These are phyloP conservation scores for Colletotrichum sidae DNA, from an alignment of 2,329 filamentous ascomycete genomes.

Conservation along the genomic window DNA sequence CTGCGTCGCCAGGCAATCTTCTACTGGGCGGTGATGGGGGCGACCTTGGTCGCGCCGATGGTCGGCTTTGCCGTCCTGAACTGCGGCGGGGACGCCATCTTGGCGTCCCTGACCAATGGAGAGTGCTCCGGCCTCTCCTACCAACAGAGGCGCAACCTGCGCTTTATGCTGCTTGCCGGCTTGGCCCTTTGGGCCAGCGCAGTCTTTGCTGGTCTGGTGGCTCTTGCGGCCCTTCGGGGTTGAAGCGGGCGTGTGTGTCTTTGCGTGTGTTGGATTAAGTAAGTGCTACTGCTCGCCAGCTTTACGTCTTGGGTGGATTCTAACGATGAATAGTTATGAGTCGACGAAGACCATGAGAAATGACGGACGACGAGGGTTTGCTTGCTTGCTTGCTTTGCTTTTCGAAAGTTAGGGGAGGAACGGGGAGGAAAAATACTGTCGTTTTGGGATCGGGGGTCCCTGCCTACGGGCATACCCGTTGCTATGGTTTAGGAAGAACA, in stretches of 20 bases:
- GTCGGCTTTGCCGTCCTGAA: slow-evolving; percentile 15
- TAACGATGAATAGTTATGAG: not conserved
- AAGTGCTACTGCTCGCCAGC: not conserved
- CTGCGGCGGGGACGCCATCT: slow-evolving; percentile 7
- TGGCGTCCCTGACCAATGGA: slow-evolving; percentile 20
- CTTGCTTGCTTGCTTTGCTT: not conserved
- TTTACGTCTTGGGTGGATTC: not conserved
- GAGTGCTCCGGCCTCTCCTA: slow-evolving; percentile 34
- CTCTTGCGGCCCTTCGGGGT: slow-evolving; percentile 11
- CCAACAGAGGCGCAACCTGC: slow-evolving; percentile 27
- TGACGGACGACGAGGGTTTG: not conserved
- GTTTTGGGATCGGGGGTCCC: slow-evolving; percentile 12
- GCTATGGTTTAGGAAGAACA: not conserved
- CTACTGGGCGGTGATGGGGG: slow-evolving; percentile 18
- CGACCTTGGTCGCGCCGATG: slow-evolving; percentile 17
- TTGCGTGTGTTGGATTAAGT: slow-evolving; percentile 25
- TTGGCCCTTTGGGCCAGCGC: slow-evolving; percentile 22
- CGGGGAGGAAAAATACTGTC: not conserved
- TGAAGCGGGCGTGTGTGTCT: not conserved
- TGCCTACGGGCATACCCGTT: slow-evolving; percentile 31
- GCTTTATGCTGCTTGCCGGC: slow-evolving; percentile 26
- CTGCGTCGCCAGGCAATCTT: slow-evolving; percentile 18
- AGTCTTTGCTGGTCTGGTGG: slow-evolving; percentile 11
- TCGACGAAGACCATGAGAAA: not conserved
- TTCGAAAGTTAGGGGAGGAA: not conserved